These are phyloP conservation scores for Cavenderia fasciculata DNA, from an alignment of 78 protist species.

Conservation along the genomic window DNA sequence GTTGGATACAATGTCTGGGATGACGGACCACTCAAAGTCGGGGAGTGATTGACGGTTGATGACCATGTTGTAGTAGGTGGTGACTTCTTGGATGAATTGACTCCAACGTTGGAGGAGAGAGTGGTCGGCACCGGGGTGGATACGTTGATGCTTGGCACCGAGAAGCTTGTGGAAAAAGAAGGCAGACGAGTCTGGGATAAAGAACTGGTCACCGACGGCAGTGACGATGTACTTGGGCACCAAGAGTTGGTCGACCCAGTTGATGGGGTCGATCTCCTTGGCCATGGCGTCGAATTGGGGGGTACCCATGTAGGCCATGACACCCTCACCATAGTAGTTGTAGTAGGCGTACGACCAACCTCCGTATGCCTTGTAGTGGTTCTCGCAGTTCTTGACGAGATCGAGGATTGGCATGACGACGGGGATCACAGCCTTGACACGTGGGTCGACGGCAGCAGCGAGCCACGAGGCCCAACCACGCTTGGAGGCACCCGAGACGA, in stretches of 20 bases:
- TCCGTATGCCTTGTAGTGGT: constrained; percentile 42
- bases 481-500: constrained; percentile 52
- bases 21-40: constrained; percentile 20
- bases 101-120: background rate
- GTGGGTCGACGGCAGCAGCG: constrained; percentile 64
- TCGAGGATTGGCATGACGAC: constrained; percentile 71
- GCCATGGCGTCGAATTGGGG: constrained; percentile 13
- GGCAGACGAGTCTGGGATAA: constrained; percentile 28
- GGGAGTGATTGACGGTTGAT: background rate
- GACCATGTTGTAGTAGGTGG: constrained; percentile 2
- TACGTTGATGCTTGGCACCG: background rate
- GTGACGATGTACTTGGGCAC: constrained; percentile 23
- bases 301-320: background rate
- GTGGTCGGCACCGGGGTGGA: constrained; percentile 26
- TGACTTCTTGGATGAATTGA: background rate
- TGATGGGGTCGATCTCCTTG: constrained; percentile 50
- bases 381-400: background rate
- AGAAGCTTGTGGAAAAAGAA: constrained; percentile 13
- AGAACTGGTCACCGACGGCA: constrained; percentile 46
- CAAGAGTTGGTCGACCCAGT: background rate
- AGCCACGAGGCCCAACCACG: constrained; percentile 76
- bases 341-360: constrained; percentile 32
- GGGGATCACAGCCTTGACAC: constrained; percentile 75
- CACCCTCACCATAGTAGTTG: constrained; percentile 15
- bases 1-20: background rate